These are phyloP conservation scores for Chlamydomonas schloesseri DNA, from an alignment of 139 green algal genomes.

Conservation along the genomic window DNA sequence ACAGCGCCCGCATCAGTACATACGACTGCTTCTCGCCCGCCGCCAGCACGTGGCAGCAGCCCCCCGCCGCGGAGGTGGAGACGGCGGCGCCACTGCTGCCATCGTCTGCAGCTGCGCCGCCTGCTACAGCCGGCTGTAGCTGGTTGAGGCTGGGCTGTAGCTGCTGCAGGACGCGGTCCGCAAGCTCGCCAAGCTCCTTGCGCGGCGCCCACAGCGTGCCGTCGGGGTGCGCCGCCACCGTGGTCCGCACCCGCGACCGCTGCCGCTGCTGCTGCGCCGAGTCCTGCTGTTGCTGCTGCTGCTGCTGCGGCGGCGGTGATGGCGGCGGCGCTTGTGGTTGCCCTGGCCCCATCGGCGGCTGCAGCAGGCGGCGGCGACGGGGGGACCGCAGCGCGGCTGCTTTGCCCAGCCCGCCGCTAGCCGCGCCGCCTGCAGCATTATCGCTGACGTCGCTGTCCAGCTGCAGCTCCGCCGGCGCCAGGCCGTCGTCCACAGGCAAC, in stretches of 20 bases:
- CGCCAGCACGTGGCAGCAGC: background rate
- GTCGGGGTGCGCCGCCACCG: conserved; percentile 4
- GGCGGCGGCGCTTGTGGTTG: background rate
- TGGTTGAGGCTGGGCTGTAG: background rate
- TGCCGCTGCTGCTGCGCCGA: background rate
- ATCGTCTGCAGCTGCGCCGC: background rate
- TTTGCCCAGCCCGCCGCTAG: too few species aligned
- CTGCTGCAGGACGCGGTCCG: background rate
- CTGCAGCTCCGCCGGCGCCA: too few species aligned
- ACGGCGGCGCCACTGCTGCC: background rate
- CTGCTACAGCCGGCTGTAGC: background rate
- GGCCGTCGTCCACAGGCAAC: too few species aligned
- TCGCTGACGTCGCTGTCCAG: too few species aligned
- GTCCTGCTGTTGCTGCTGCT: background rate
- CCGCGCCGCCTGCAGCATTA: too few species aligned
- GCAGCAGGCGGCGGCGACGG: too few species aligned
- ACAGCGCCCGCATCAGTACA: conserved; percentile 15
- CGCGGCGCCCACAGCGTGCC: conserved; percentile 4
- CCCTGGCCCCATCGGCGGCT: too few species aligned
- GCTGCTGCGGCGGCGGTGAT: background rate
- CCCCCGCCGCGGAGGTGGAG: too few species aligned
- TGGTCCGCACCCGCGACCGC: background rate
- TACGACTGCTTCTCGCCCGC: background rate
- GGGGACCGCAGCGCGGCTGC: too few species aligned
- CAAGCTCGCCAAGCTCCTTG: background rate